phyloP scores from a whole-genome alignment of 495 filamentous ascomycete genomes.

The Talaromyces wortmannii region DNA sequence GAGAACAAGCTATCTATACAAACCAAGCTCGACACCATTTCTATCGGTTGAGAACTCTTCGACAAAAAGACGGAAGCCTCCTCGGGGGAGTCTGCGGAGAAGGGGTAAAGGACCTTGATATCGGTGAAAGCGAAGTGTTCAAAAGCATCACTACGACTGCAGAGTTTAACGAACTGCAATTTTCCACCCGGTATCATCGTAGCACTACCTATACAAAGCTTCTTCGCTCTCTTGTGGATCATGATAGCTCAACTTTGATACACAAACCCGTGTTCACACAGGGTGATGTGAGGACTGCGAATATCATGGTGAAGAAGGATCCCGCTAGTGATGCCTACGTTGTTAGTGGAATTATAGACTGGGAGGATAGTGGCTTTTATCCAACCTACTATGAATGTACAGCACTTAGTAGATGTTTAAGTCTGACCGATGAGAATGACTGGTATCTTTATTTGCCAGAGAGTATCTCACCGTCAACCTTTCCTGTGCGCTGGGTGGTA shows the following conservation, averaged over 20 bases:
- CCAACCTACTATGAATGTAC: conserved; percentile 23
- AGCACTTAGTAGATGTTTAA: conserved; percentile 22
- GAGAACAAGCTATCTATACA: conserved; percentile 23
- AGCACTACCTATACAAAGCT: conserved; percentile 18
- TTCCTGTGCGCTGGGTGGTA: conserved; percentile 21
- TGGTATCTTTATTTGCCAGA: conserved; percentile 24
- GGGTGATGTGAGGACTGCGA: conserved; percentile 26
- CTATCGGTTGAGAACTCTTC: conserved; percentile 16
- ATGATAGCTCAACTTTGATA: conserved; percentile 2
- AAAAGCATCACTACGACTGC: conserved; percentile 18
- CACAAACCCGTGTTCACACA: conserved; percentile 28
- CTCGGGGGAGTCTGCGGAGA: conserved; percentile 25
- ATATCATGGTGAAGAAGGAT: conserved; percentile 30
- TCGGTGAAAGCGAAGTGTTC: conserved; percentile 11
- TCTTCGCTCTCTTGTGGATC: conserved; percentile 17
- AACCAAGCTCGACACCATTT: conserved; percentile 21
- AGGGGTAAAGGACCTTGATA: conserved; percentile 20
- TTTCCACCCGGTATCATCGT: conserved; percentile 19
- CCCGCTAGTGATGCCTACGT: conserved; percentile 14
- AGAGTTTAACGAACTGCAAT: conserved; percentile 24
- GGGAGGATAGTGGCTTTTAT: conserved; percentile 29
- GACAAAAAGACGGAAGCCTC: conserved; percentile 6
- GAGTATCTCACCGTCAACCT: background rate
- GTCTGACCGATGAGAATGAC: conserved; percentile 17
- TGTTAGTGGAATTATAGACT: conserved; percentile 25